A percentile compares a stretch with the other conserved stretches of the same genome.
Evolutionary conservation across 2,329 filamentous ascomycete genomes (phyloP).

Genomic region (Fonsecaea monophora): DNA sequence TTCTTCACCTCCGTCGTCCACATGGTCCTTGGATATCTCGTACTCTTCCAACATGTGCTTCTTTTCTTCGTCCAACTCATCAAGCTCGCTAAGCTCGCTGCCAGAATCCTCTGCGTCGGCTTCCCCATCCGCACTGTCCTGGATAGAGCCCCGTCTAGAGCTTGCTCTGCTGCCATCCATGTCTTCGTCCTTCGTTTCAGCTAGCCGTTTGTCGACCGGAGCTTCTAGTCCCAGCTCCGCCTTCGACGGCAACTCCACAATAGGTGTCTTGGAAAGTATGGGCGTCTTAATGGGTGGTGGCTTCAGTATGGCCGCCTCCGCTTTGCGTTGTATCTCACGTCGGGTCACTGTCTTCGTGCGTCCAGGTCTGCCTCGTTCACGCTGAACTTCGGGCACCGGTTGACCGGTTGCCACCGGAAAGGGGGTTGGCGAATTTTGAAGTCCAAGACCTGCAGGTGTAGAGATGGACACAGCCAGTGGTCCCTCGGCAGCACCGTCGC

Average conservation of each 20-base stretch:
- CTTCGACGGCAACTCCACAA: slow-evolving; percentile 39
- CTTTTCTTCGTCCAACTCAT: slow-evolving; percentile 62
- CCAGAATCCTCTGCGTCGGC: slow-evolving; percentile 56
- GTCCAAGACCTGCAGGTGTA: slow-evolving; percentile 38
- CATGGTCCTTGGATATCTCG: slow-evolving; percentile 59
- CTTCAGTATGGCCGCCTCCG: slow-evolving; percentile 62
- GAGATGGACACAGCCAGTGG: slow-evolving; percentile 31
- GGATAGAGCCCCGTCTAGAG: slow-evolving; percentile 65
- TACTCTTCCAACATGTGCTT: slow-evolving; percentile 32
- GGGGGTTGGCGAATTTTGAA: slow-evolving; percentile 22
- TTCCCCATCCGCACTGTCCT: slow-evolving; percentile 71
- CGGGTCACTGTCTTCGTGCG: slow-evolving; percentile 66
- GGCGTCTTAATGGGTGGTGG: slow-evolving; percentile 45
- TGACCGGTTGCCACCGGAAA: slow-evolving; percentile 21
- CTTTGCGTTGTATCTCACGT: slow-evolving; percentile 64
- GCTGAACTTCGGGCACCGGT: slow-evolving; percentile 23
- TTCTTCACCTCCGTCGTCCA: slow-evolving; percentile 45
- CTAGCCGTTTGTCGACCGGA: slow-evolving; percentile 59
- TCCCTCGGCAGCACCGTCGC: slow-evolving; percentile 35
- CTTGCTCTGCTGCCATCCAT: slow-evolving; percentile 51
- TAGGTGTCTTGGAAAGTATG: slow-evolving; percentile 38
- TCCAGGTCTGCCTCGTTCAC: slow-evolving; percentile 38
- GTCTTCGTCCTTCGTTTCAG: slow-evolving; percentile 53
- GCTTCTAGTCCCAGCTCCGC: slow-evolving; percentile 37
- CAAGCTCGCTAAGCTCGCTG: slow-evolving; percentile 35